Percentiles rank a stretch among this genome's conserved stretches.
Evolutionary conservation across 129 eudicot genomes (phyloP).

Genomic region (Helianthus tuberosus): DNA sequence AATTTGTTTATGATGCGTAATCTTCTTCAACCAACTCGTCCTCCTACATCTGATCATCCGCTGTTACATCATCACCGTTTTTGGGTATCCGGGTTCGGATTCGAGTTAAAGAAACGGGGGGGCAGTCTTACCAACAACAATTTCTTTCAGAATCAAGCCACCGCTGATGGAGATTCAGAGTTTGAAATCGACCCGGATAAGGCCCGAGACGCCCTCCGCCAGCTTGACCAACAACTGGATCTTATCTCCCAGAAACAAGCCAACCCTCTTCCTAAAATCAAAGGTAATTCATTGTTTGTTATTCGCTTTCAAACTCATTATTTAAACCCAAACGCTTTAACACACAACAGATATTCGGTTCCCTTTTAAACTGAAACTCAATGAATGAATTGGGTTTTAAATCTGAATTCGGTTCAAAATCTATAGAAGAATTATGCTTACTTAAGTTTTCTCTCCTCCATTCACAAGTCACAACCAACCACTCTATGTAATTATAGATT

Average conservation of each 20-base stretch:
- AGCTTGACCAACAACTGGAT: slow-evolving; percentile 67
- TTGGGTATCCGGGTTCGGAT: slow-evolving; percentile 21
- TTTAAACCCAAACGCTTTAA: not conserved
- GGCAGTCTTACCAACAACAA: not conserved
- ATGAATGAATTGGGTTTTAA: too few species aligned
- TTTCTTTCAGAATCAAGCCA: slow-evolving; percentile 19
- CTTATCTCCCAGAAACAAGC: slow-evolving; percentile 52
- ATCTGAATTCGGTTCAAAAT: too few species aligned
- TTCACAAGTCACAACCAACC: too few species aligned
- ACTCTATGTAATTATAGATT: too few species aligned
- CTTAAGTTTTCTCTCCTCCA: too few species aligned
- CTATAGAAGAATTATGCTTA: too few species aligned
- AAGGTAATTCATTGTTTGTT: slow-evolving; percentile 34
- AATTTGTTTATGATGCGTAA: slow-evolving; percentile 13
- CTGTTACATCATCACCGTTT: slow-evolving; percentile 13
- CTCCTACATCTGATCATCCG: not conserved
- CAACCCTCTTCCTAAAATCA: slow-evolving; percentile 47
- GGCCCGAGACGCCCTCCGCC: slow-evolving; percentile 71
- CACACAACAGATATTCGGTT: not conserved
- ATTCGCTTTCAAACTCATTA: not conserved
- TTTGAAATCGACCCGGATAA: slow-evolving; percentile 67
- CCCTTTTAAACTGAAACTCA: too few species aligned
- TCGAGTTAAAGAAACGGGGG: slow-evolving; percentile 12
- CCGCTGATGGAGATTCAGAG: slow-evolving; percentile 49
- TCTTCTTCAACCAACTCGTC: slow-evolving; percentile 14